Evolutionary conservation across 805 yeast genomes (phyloP), one percentile per base, ranked within the genome.

Genomic region (Candida dendrica): DNA sequence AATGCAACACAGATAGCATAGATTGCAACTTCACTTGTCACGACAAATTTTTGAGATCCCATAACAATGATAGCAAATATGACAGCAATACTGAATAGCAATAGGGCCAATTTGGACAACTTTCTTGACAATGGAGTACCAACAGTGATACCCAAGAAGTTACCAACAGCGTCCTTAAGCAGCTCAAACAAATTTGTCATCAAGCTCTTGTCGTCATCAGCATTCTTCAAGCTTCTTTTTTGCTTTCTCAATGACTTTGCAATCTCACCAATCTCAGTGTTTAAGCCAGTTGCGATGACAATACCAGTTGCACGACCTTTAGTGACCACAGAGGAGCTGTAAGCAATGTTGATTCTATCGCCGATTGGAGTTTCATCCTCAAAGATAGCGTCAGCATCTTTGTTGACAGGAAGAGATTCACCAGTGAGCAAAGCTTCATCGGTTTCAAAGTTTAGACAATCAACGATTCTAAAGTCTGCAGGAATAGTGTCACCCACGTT

Each of bases 101-200:
- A 72, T 65, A 89, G 78, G 50, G 97, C n/a, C n/a, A n/a, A n/a
- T n/a, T n/a, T n/a, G n/a, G n/a, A n/a, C n/a, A n/a, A n/a, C n/a
- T n/a, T n/a, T n/a, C n/a, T n/a, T 89, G 47, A 81, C 69, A 66
- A 89, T 82, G 56, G n/a, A n/a, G n/a, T n/a, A 89, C 96, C 66
- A 89, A 75, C 52, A 88, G 93, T 67, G 89, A 77, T n/a, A n/a
- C n/a, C n/a, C 64, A 89, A 76, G 58, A 84, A 79, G 60, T 95
- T 84, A 79, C 96, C 97, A 65, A 89, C 90, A 80, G 95, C 95
- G 81, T 89, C 89, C 72, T 90, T 78, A 52, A 89, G 96, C 96
- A 63, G 96, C 96, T 74, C 96, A 82, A 73, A n/a, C n/a, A n/a
- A n/a, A n/a, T n/a, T n/a, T n/a, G n/a, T n/a, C n/a, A n/a, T n/a